Percentiles rank a stretch among this genome's conserved stretches.
Evolutionary conservation across 164 flowering plant genomes (phyloP).

Genomic region (Echeveria elegans): DNA sequence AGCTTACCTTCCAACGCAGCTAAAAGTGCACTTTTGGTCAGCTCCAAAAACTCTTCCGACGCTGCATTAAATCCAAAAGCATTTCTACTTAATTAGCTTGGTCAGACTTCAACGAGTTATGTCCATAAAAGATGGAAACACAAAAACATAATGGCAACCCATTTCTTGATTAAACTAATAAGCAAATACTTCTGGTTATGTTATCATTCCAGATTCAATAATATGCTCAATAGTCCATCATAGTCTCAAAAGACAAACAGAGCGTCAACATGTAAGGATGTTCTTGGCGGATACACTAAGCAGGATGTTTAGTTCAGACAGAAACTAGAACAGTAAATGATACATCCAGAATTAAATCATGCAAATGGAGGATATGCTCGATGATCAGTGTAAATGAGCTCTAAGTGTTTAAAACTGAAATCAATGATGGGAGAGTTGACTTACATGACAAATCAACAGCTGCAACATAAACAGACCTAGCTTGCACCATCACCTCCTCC

Average conservation of each 20-base stretch:
- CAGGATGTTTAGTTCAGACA: not conserved
- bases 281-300: no score
- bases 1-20: slow-evolving; percentile 88
- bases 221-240: not conserved
- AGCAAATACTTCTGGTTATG: not conserved
- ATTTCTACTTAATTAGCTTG: not conserved
- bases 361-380: not conserved
- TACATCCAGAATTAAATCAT: not conserved
- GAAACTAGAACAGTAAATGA: not conserved
- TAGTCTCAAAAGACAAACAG: no score
- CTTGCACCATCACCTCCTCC: slow-evolving; percentile 53
- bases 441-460: slow-evolving; percentile 89
- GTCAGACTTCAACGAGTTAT: not conserved
- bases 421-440: slow-evolving; percentile 13
- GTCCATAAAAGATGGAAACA: not conserved
- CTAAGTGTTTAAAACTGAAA: not conserved
- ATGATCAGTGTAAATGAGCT: not conserved
- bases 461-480: slow-evolving; percentile 91
- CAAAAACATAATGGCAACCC: not conserved
- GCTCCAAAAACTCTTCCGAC: slow-evolving; percentile 97
- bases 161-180: not conserved
- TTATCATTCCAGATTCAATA: not conserved
- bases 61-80: slow-evolving; percentile 40
- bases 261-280: no score
- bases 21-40: slow-evolving; percentile 81